Evolutionary conservation across 176 grass and related monocot genomes (phyloP), one percentile per base, ranked within the genome.

Genomic region (Triticum urartu): DNA sequence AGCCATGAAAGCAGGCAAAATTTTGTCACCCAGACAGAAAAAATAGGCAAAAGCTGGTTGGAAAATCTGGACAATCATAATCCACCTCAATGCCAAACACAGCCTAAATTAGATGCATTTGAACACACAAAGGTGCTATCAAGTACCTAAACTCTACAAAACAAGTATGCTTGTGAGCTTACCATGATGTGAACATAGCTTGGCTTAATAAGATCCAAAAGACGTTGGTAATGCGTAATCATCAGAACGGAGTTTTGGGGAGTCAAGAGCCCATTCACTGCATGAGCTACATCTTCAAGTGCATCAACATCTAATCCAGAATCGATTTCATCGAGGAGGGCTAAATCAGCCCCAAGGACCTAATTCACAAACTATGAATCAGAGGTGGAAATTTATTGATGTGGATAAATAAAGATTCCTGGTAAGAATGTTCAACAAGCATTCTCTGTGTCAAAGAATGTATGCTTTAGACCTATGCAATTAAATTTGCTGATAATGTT

Each of bases 281-380:
- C 87, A 86, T 80, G 89, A 69, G 92, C 91, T 77, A 99, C 92
- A 63, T 99, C 94, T 91, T 93, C 91, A 64, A 99, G 90, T 78
- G 92, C 97, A 89, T 99, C 97, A 79, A 99, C 97, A 94, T 99
- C 97, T 82, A 96, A 91, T 24, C 97, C 97, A 47, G 94, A 95
- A 88, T 99, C 97, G 28, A 99, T 94, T 76, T 99, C 97, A 82
- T 99, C 97, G 65, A 99, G 87, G 92, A 99, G 91, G 68, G 94
- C 94, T 72, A 96, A 89, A 94, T 99, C 90, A 85, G 97, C 94
- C 77, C 93, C 90, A 72, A 96, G 80, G 18, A 96, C 92, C 97
- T 98, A 87, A 90, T 81, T 73, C 74, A 80, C 36, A 86, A 64
- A 87, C 35, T 34, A 86, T 26, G 30, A 85, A 54, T 84, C 21